A percentile compares a stretch with the other conserved stretches of the same genome.
Conservation (phyloP, 2,329 filamentous ascomycete genomes). For the Coleophoma crateriformis region DNA sequence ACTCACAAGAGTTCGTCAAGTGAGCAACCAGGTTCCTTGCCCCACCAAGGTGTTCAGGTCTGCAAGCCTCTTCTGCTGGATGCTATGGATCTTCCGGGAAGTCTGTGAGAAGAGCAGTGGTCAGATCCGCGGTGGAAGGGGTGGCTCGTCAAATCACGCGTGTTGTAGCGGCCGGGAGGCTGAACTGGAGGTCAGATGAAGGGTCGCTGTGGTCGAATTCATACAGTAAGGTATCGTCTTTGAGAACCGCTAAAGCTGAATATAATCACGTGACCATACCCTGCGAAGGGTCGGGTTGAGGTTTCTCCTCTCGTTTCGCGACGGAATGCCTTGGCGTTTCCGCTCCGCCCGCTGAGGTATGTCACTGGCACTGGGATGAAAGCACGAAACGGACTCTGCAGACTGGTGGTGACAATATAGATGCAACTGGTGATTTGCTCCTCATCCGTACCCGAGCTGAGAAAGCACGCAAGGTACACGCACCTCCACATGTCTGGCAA, state of each 20-base stretch:
- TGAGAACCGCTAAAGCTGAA: not conserved
- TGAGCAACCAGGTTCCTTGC: slow-evolving; percentile 13
- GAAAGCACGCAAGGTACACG: too few relatives aligned
- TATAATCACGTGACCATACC: not conserved
- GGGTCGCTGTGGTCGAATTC: not conserved
- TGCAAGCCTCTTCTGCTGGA: slow-evolving; percentile 4
- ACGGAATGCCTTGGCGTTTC: too few relatives aligned
- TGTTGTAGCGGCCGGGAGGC: not conserved
- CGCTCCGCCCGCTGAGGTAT: too few relatives aligned
- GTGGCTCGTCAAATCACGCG: not conserved
- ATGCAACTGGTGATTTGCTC: too few relatives aligned
- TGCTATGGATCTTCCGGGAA: not conserved
- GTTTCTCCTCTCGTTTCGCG: too few relatives aligned
- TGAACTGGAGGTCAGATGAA: not conserved
- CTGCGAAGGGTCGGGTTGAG: too few relatives aligned
- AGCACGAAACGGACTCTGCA: too few relatives aligned
- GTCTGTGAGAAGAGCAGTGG: not conserved
- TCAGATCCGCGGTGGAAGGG: not conserved
- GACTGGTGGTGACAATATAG: too few relatives aligned
- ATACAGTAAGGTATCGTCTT: not conserved
- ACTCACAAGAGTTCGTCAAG: slow-evolving; percentile 16
- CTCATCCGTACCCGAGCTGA: too few relatives aligned
- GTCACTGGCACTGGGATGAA: too few relatives aligned
- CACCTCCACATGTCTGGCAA: too few relatives aligned
- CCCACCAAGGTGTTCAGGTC: slow-evolving; percentile 24